These are phyloP conservation scores for Cydonia oblonga DNA, from an alignment of 331 rosid species.

Conservation along the genomic window DNA sequence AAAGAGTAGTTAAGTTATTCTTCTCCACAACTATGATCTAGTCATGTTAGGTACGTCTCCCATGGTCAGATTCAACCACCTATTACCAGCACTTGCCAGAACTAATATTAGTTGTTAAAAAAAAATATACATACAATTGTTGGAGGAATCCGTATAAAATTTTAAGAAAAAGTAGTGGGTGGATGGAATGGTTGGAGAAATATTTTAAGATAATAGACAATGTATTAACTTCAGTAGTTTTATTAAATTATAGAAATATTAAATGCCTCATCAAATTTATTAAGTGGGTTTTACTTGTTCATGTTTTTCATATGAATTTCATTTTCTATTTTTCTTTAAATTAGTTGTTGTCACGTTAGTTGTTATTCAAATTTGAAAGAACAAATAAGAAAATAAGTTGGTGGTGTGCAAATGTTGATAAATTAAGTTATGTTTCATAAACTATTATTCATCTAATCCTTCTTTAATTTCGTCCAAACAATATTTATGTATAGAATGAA, in stretches of 20 bases:
- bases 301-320: background rate
- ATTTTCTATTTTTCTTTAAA: background rate
- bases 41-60: background rate
- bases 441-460: too few relatives aligned
- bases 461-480: too few relatives aligned
- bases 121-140: background rate
- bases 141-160: background rate
- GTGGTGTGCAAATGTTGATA: background rate
- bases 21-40: background rate
- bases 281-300: background rate
- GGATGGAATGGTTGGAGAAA: background rate
- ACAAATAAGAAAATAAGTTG: background rate
- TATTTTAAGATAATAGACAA: background rate
- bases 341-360: background rate
- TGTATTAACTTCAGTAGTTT: background rate
- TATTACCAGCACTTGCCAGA: background rate
- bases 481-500: too few relatives aligned
- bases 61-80: background rate
- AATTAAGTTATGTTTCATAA: too few relatives aligned
- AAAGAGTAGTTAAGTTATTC: background rate
- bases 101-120: background rate
- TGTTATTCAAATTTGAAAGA: background rate
- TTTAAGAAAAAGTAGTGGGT: background rate
- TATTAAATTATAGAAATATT: background rate
- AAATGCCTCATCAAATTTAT: background rate